phyloP scores from a whole-genome alignment of 1,284 basidiomycete species.

The Moniliophthora roreri region DNA sequence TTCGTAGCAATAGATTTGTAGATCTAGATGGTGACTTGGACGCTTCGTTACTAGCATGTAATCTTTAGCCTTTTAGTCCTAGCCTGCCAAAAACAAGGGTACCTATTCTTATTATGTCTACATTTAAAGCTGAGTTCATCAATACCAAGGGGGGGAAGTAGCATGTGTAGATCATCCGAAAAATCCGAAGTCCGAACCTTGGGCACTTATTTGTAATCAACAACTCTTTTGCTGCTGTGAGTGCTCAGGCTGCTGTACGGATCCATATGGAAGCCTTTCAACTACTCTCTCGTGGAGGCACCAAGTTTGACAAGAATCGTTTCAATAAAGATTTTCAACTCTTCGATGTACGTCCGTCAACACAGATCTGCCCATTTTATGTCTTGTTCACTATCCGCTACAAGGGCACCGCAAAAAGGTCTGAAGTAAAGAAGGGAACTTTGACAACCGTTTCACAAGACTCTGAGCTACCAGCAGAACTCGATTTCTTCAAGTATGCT shows the following conservation, averaged over 20 bases:
- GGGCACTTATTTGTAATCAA: no score
- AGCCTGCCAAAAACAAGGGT: not conserved
- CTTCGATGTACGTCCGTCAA: constrained; percentile 30
- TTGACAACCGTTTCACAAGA: constrained; percentile 14
- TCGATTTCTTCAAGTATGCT: constrained; percentile 90
- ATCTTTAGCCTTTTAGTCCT: not conserved
- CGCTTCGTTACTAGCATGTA: not conserved
- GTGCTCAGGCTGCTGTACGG: no score
- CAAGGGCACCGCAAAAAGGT: constrained; percentile 7
- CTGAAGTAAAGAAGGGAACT: constrained; percentile 13
- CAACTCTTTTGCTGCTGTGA: no score
- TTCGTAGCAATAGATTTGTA: no score
- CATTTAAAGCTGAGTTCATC: not conserved
- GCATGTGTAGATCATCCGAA: no score
- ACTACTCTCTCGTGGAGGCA: constrained; percentile 74
- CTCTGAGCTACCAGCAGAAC: constrained; percentile 67
- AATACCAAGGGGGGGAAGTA: no score
- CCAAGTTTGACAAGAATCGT: constrained; percentile 75
- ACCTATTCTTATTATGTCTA: not conserved
- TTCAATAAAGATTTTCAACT: constrained; percentile 30
- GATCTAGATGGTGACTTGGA: no score
- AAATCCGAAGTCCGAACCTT: no score
- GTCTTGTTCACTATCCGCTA: not conserved
- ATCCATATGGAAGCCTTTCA: constrained; percentile 72
- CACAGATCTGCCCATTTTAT: not conserved